Percentiles rank a stretch among this genome's conserved stretches.
Evolutionary conservation across 2,329 filamentous ascomycete genomes (phyloP).

Genomic region (Elsinoe batatas): DNA sequence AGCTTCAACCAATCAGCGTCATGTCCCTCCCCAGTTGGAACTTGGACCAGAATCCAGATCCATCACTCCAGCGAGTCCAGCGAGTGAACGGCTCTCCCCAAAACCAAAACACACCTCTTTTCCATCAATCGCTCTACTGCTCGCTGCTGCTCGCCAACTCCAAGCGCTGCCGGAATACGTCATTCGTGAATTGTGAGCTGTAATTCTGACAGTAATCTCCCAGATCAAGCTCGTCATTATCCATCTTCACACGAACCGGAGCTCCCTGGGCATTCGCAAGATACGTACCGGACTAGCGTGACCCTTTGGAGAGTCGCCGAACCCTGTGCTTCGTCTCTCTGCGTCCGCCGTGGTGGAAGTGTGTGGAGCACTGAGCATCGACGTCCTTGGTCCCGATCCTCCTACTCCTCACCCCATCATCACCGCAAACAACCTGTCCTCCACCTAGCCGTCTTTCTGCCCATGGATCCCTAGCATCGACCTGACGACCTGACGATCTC

Average conservation of each 20-base stretch:
- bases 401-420: conserved; percentile 12
- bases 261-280: conserved; percentile 11
- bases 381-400: background rate
- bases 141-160: background rate
- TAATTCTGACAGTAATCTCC: background rate
- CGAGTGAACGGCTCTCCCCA: background rate
- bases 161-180: background rate
- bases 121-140: background rate
- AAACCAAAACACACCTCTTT: conserved; percentile 6
- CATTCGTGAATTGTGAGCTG: background rate
- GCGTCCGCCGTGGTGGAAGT: conserved; percentile 2
- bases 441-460: background rate
- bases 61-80: background rate
- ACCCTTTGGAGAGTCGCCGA: conserved; percentile 8
- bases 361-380: background rate
- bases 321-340: conserved; percentile 2
- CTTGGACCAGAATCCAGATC: background rate
- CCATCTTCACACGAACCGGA: background rate
- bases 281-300: conserved; percentile 11
- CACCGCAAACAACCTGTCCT: background rate
- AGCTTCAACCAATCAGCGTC: background rate
- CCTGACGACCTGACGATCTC: conserved; percentile 8
- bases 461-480: conserved; percentile 9
- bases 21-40: background rate
- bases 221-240: background rate